These are phyloP conservation scores for Citrus glauca DNA, from an alignment of 345 rosid species.

Conservation along the genomic window DNA sequence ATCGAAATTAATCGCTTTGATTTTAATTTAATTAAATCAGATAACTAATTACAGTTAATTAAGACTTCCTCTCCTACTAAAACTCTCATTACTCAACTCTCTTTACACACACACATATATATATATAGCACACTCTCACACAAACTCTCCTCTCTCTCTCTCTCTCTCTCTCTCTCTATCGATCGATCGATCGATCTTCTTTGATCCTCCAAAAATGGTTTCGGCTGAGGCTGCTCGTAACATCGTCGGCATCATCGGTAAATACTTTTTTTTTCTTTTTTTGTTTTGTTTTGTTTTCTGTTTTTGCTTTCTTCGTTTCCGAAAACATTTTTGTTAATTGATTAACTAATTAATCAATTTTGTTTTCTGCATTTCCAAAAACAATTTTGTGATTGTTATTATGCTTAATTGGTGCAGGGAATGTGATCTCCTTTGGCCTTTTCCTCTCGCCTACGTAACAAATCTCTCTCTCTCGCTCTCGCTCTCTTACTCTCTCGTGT, in stretches of 20 bases:
- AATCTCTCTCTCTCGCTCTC: not conserved
- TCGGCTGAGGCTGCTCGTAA: conserved; percentile 6
- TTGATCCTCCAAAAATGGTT: conserved; percentile 1
- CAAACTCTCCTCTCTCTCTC: not conserved
- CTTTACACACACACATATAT: too few species aligned
- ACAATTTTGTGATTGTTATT: not conserved
- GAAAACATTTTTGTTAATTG: not conserved
- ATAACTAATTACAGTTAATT: not conserved
- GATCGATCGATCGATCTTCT: not conserved
- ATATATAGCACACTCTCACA: too few species aligned
- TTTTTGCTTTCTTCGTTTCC: not conserved
- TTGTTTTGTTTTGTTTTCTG: not conserved
- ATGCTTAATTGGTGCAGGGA: conserved; percentile 25
- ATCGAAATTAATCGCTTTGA: not conserved
- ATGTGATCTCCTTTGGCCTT: conserved; percentile 36
- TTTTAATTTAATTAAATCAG: not conserved
- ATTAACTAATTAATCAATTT: not conserved
- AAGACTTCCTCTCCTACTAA: not conserved
- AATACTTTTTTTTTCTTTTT: not conserved
- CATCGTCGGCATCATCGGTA: conserved; percentile 4
- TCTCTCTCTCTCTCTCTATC: not conserved
- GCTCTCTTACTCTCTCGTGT: not conserved
- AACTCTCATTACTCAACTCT: not conserved
- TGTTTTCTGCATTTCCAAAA: not conserved
- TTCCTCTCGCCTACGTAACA: conserved; percentile 45